phyloP scores from a whole-genome alignment of 768 basidiomycete genomes.

The Russula sp. region DNA sequence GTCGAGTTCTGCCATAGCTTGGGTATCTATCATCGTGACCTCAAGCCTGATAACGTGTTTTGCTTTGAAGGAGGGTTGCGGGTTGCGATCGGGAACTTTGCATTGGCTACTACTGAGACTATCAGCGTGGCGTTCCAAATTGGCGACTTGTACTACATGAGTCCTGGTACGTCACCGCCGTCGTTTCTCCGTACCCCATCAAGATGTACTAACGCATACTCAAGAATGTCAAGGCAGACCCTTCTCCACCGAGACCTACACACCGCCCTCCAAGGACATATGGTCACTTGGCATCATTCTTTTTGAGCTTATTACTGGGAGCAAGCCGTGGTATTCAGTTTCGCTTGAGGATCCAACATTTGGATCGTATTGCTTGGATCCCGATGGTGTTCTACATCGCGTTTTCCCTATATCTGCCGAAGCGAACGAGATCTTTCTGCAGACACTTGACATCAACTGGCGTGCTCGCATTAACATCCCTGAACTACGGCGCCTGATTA shows the following conservation, averaged over 20 bases:
- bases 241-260: conserved; percentile 65
- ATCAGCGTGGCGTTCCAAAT: conserved; percentile 85
- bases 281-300: conserved; percentile 97
- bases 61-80: conserved; percentile 72
- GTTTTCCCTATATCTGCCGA: no score
- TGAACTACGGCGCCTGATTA: no score
- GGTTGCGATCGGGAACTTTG: conserved; percentile 91
- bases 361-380: no score
- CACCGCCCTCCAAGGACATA: conserved; percentile 83
- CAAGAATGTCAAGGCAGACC: conserved; percentile 83
- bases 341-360: conserved; percentile 71
- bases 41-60: conserved; percentile 95
- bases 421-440: no score
- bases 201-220: conserved; percentile 24
- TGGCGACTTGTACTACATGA: conserved; percentile 98
- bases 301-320: conserved; percentile 87
- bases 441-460: no score
- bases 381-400: no score
- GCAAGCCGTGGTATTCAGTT: conserved; percentile 95
- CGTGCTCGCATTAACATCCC: no score
- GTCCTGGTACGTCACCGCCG: conserved; percentile 58
- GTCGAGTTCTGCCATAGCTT: conserved; percentile 88
- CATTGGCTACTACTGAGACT: conserved; percentile 83
- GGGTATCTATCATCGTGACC: conserved; percentile 92
- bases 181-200: conserved; percentile 5